Percentiles rank a stretch among this genome's conserved stretches.
These are phyloP conservation scores for Corrigiola litoralis DNA, from an alignment of 179 eudicot genomes.

Conservation along the genomic window DNA sequence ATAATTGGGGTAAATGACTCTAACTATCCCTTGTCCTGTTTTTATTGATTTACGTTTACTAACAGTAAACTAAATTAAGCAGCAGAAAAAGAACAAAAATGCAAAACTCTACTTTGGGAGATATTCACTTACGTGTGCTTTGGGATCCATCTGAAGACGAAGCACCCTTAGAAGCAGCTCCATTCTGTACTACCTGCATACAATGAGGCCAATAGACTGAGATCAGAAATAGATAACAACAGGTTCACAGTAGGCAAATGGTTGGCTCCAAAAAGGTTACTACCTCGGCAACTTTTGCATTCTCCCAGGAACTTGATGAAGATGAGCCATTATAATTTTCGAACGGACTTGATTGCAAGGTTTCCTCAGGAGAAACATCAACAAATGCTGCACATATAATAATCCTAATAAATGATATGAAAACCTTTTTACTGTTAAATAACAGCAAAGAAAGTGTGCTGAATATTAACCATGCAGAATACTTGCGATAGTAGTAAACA, in stretches of 20 bases:
- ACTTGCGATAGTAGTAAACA: no score
- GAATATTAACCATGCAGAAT: no score
- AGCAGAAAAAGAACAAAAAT: background rate
- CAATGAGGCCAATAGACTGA: background rate
- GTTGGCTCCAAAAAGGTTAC: slow-evolving; percentile 24
- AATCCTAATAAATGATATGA: background rate
- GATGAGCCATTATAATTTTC: slow-evolving; percentile 46
- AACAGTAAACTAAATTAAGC: background rate
- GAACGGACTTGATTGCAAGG: slow-evolving; percentile 55
- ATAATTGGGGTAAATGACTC: no score
- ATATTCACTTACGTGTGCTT: slow-evolving; percentile 43
- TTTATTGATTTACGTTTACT: background rate
- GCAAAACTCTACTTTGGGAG: background rate
- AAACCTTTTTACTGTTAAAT: no score
- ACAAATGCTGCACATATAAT: slow-evolving; percentile 59
- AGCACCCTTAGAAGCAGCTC: slow-evolving; percentile 43
- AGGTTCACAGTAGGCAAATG: no score
- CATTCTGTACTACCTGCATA: slow-evolving; percentile 67
- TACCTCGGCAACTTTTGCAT: slow-evolving; percentile 36
- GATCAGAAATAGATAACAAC: background rate
- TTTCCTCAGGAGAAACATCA: slow-evolving; percentile 86
- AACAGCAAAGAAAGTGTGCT: no score
- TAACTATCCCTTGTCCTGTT: no score
- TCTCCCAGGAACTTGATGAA: slow-evolving; percentile 34
- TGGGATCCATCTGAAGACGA: slow-evolving; percentile 41